Conservation (phyloP, 768 basidiomycete genomes). For the Leccinellum luteum region DNA sequence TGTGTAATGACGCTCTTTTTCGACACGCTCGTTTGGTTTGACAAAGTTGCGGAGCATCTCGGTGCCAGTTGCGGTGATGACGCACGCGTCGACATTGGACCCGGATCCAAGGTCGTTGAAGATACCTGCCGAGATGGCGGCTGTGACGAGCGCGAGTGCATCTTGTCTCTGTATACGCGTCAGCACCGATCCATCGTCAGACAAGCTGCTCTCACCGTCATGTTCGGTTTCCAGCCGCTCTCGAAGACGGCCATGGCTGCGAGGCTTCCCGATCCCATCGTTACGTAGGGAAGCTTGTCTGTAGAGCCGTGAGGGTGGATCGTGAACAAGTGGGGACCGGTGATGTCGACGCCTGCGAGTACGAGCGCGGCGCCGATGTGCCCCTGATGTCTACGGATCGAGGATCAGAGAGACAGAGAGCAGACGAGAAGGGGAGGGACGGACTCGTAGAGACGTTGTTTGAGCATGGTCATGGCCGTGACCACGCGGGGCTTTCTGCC, state of each 20-base stretch:
- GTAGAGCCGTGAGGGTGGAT: constrained; percentile 96
- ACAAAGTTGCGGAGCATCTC: constrained; percentile 95
- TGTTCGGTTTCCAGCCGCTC: constrained; percentile 72
- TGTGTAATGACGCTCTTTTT: constrained; percentile 65
- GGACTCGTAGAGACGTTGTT: constrained; percentile 92
- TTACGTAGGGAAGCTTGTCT: constrained; percentile 97
- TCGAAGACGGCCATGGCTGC: constrained; percentile 99
- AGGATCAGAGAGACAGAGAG: neutral
- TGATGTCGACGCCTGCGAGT: constrained; percentile 92
- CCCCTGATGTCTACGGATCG: constrained; percentile 73
- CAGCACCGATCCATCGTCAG: neutral
- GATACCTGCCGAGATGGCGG: constrained; percentile 92
- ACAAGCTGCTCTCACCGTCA: constrained; percentile 58
- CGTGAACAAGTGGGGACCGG: constrained; percentile 94
- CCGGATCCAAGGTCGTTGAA: constrained; percentile 99
- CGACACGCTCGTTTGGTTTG: constrained; percentile 82
- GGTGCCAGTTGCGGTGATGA: constrained; percentile 83
- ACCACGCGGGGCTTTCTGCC: constrained; percentile 92
- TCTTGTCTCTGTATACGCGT: constrained; percentile 58
- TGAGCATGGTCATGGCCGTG: constrained; percentile 98
- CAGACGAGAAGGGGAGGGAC: constrained; percentile 10
- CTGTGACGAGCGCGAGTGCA: constrained; percentile 78
- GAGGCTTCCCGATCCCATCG: constrained; percentile 95
- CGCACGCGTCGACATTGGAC: constrained; percentile 96
- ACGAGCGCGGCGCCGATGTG: constrained; percentile 94